Evolutionary conservation across 805 yeast genomes (phyloP), one percentile per base, ranked within the genome.

Genomic region (Wickerhamomyces ciferrii): DNA sequence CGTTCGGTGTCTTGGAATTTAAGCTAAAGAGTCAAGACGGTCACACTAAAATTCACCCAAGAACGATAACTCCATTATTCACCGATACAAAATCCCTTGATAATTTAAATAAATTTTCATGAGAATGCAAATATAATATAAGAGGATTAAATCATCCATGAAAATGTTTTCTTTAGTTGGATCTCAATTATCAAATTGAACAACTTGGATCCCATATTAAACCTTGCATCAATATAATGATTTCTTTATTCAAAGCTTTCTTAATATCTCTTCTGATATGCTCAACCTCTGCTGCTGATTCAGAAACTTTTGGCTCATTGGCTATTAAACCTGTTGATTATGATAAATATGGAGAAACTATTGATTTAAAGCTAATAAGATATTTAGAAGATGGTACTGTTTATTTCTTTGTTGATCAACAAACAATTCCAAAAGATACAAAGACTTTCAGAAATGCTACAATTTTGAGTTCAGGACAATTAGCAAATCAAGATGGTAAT

Each of bases 251-350:
- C 31, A 27, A 27, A 27, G 11, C 11, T 27, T 27, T 27, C 7
- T 13, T 27, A 27, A 4, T 27, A 10, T 10, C 14, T 4, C 31
- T 27, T 27, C 14, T 27, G 31, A 13, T 27, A 27, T 27, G 15
- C 11, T 10, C 10, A 21, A 34, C 37, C 17, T 18, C 4, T 18
- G 37, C 37, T 13, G 37, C 24, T 5, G 7, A 24, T 20, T 39
- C 41, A 3, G 10, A 15, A 21, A 18, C 49, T 3, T 49, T 56
- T 27, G 58, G 55, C 21, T 43, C 59, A 4, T 29, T 55, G 1
- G 50, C 45, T 7, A 51, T 52, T 11, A 41, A 43, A 10, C 60
- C 61, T 1, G 7, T 57, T 13, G 56, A 55, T 39, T 55, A 55
- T 25, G 46, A 27, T 4, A 41, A 35, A 8, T 57, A 52, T 38